Base-by-base conservation (phyloP, 371 early-diverging fungal species). In the Rhizopus sp. region DNA sequence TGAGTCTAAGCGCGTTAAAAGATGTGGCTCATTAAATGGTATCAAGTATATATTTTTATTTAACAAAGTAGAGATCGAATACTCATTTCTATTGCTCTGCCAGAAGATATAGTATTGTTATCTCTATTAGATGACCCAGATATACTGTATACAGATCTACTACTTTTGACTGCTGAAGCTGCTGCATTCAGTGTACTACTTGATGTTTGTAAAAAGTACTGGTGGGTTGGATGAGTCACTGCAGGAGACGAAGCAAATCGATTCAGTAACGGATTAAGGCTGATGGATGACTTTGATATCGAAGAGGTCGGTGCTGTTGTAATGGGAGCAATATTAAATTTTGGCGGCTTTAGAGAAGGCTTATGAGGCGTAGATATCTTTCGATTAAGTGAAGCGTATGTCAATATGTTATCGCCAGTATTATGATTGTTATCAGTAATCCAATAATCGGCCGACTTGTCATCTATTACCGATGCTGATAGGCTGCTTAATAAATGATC, bases 171-270 rank as follows among this genome's bases (percentile, higher is more conserved):
- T n/a, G 70, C 69, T 7, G 69, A 69, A 0, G 78, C 75, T 4
- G 73, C 73, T 16, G 73, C 71, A 59, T 72, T 75, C 4, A 78
- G 60, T 2, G 72, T 66, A 53, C 75, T 72, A 49, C 71, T 73
- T 7, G 73, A 71, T 10, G 78, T 75, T 44, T 78, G 75, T 16
- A 73, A 47, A 50, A 73, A 78, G 44, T 78, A 78, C 39, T 75
- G 75, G n/a, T 71, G 68, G 0, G 78, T 68, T 1, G 78, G 75
- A 66, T 71, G 75, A 2, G 68, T 75, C 32, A 70, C 66, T 15
- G 57, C 48, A 13, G 65, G 56, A 8, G 50, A 40, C 8, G 50
- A 65, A 13, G 66, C 59, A n/a, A 47, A 34, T 5, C 60, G 40
- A 4, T 46, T 39, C 23, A 63, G 39, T 3, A 57, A 42, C 10